These are phyloP conservation scores for Themeda triandra DNA, from an alignment of 176 grass and related monocot genomes.

Conservation along the genomic window DNA sequence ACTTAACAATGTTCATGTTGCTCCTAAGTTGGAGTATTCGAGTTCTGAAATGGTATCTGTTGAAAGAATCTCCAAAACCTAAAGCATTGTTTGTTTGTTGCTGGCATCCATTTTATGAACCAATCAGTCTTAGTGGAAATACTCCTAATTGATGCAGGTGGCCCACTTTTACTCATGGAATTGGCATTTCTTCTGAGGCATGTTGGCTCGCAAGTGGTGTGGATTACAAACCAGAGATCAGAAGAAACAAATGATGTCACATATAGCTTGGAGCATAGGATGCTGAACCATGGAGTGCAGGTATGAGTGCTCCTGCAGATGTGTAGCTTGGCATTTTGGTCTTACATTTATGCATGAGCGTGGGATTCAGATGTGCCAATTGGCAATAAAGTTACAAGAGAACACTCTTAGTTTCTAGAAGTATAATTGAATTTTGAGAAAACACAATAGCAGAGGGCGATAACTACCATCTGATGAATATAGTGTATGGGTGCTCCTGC, in stretches of 20 bases:
- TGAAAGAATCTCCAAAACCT: neutral
- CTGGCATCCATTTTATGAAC: neutral
- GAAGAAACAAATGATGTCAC: constrained; percentile 73
- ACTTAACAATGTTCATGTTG: neutral
- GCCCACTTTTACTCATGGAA: constrained; percentile 93
- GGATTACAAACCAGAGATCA: constrained; percentile 84
- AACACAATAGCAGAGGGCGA: constrained; percentile 10
- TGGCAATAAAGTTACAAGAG: neutral
- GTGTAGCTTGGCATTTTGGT: neutral
- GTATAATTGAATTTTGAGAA: neutral
- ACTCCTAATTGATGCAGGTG: constrained; percentile 51
- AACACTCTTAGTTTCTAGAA: neutral
- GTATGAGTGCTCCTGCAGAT: constrained; percentile 22
- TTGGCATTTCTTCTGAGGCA: constrained; percentile 76
- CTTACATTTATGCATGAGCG: neutral
- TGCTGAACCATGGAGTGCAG: constrained; percentile 80
- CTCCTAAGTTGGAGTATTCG: neutral
- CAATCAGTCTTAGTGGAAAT: neutral
- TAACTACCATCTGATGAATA: too few species aligned
- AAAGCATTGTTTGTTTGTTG: constrained; percentile 6
- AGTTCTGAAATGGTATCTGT: neutral
- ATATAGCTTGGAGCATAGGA: constrained; percentile 85
- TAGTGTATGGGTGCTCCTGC: constrained; percentile 29
- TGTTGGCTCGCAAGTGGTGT: constrained; percentile 67
- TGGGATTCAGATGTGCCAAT: neutral